Conservation (phyloP, 306 rosid genomes). For the Begonia loranthoides region DNA sequence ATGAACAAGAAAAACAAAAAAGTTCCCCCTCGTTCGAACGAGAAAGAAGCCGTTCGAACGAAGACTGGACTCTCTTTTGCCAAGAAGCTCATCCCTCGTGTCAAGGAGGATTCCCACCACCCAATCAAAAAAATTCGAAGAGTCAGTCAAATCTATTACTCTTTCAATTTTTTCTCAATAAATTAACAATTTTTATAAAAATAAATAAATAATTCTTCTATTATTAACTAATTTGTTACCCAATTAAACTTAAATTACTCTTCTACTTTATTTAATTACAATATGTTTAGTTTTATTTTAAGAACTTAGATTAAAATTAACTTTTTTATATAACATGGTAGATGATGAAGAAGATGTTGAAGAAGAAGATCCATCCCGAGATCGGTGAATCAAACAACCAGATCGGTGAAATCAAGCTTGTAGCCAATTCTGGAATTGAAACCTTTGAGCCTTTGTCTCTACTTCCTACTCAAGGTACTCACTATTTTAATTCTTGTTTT, state of each 20-base stretch:
- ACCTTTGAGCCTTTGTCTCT: conserved; percentile 34
- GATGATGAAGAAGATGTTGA: conserved; percentile 60
- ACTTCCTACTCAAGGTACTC: conserved; percentile 63
- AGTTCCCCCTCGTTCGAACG: conserved; percentile 20
- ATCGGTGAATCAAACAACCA: conserved; percentile 28
- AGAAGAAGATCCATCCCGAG: conserved; percentile 64
- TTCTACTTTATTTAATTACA: background rate
- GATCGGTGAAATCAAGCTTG: conserved; percentile 19
- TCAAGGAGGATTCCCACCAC: conserved; percentile 56
- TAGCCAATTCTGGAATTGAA: conserved; percentile 19
- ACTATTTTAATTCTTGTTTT: background rate
- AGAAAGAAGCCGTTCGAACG: conserved; percentile 33
- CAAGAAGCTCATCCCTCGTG: conserved; percentile 75
- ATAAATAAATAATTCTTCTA: background rate
- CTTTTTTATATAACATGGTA: conserved; percentile 3
- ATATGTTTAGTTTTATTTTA: background rate
- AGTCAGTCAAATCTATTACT: conserved; percentile 43
- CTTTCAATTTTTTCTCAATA: background rate
- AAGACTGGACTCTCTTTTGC: conserved; percentile 64
- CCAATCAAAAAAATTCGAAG: conserved; percentile 70
- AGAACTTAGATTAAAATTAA: too few relatives aligned
- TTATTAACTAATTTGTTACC: background rate
- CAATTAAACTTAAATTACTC: too few relatives aligned
- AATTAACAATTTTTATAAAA: background rate
- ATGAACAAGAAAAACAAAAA: conserved; percentile 19